phyloP scores from a whole-genome alignment of 768 basidiomycete species.

The Crepidotus variabilis region DNA sequence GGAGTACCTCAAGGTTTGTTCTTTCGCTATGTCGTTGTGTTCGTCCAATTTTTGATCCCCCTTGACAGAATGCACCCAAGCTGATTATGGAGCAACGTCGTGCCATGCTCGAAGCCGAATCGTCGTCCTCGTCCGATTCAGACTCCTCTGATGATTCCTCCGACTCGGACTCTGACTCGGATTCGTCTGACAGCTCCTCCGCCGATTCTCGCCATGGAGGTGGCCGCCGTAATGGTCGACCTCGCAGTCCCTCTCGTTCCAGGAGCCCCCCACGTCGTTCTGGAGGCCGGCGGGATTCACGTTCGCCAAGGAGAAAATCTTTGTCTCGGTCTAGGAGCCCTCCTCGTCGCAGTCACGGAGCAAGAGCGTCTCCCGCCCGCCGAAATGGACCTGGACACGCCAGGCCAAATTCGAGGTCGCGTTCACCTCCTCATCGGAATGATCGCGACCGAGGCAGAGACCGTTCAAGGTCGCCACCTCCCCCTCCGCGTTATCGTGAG shows the following conservation, averaged over 20 bases:
- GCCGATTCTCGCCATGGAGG: conserved; percentile 16
- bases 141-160: conserved; percentile 21
- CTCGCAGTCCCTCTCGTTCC: conserved; percentile 16
- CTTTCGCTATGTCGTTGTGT: not conserved
- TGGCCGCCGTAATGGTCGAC: conserved; percentile 11
- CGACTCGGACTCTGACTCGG: conserved; percentile 27
- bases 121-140: conserved; percentile 40
- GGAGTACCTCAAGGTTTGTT: conserved; percentile 83
- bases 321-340: conserved; percentile 9
- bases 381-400: conserved; percentile 5
- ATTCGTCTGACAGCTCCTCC: conserved; percentile 22
- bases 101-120: conserved; percentile 74
- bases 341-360: conserved; percentile 6
- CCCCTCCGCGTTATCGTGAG: conserved; percentile 6
- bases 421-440: conserved; percentile 18
- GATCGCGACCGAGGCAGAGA: conserved; percentile 6
- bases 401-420: conserved; percentile 14
- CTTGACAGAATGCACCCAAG: conserved; percentile 76
- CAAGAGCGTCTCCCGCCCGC: conserved; percentile 21
- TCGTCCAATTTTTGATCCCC: conserved; percentile 1
- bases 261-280: conserved; percentile 18
- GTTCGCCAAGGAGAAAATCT: not conserved
- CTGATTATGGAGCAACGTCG: conserved; percentile 94
- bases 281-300: not conserved
- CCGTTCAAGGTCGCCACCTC: conserved; percentile 13